Evolutionary conservation across 805 yeast species (phyloP).

Genomic region (Candida krabiensis): DNA sequence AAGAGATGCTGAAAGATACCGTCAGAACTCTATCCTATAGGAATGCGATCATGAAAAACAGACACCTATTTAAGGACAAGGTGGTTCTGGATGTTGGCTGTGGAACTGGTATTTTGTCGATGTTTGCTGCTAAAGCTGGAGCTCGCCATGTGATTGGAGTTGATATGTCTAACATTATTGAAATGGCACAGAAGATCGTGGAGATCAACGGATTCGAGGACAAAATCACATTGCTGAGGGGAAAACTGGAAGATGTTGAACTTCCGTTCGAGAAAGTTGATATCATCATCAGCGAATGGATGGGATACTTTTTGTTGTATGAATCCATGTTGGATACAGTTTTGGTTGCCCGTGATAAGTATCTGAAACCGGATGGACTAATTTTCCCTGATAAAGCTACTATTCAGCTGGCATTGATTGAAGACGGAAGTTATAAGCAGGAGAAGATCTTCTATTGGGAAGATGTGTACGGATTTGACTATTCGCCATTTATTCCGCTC

Average conservation of each 20-base stretch:
- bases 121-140: conserved; percentile 99
- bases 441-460: conserved; percentile 95
- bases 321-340: conserved; percentile 99
- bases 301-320: conserved; percentile 95
- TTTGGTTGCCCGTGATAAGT: conserved; percentile 88
- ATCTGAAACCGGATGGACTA: conserved; percentile 78
- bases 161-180: conserved; percentile 95
- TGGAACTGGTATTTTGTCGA: conserved; percentile 96
- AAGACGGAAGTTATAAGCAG: conserved; percentile 87
- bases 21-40: conserved; percentile 91
- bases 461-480: conserved; percentile 96
- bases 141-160: conserved; percentile 97
- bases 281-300: conserved; percentile 96
- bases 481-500: conserved; percentile 80
- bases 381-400: conserved; percentile 94
- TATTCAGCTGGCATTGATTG: conserved; percentile 87
- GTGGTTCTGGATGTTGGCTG: conserved; percentile 97
- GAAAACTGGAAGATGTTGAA: conserved; percentile 89
- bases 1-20: conserved; percentile 96
- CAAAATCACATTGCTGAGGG: conserved; percentile 84
- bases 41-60: conserved; percentile 88
- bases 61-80: conserved; percentile 86
- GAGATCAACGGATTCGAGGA: conserved; percentile 80
- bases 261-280: conserved; percentile 89
- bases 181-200: conserved; percentile 90